A percentile compares a stretch with the other conserved stretches of the same genome.
phyloP scores from a whole-genome alignment of 768 basidiomycete genomes.

The Mycena leptocephala region DNA sequence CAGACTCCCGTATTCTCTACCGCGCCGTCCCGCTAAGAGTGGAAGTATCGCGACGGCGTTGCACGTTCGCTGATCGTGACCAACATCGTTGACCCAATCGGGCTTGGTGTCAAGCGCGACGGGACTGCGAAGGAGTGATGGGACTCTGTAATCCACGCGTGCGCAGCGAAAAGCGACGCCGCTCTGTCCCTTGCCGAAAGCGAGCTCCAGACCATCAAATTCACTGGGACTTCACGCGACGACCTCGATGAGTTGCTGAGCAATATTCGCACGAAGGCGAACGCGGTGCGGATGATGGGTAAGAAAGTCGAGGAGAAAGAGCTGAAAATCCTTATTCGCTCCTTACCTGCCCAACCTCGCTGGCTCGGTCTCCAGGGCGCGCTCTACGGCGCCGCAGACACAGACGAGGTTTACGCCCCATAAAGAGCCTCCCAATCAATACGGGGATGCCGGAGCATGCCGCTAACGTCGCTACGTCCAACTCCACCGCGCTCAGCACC shows the following conservation, averaged over 20 bases:
- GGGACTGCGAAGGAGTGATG: conserved; percentile 18
- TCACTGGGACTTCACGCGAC: not conserved
- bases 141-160: not conserved
- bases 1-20: conserved; percentile 23
- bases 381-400: not conserved
- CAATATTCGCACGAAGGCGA: conserved; percentile 4
- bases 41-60: conserved; percentile 9
- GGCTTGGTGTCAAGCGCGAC: conserved; percentile 10
- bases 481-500: not conserved
- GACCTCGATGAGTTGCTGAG: conserved; percentile 5
- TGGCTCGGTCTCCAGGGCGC: conserved; percentile 17
- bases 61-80: not conserved
- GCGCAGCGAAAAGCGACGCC: conserved; percentile 8
- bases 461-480: not conserved
- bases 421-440: not conserved
- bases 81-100: conserved; percentile 20
- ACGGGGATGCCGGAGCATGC: conserved; percentile 12
- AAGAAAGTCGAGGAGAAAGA: conserved; percentile 3
- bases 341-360: not conserved
- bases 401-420: conserved; percentile 6
- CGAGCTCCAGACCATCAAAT: conserved; percentile 9
- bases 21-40: conserved; percentile 15
- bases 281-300: conserved; percentile 6
- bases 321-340: conserved; percentile 11
- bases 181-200: conserved; percentile 19